Conservation (phyloP, 2,329 filamentous ascomycete genomes). For the Emmonsia crescens region DNA sequence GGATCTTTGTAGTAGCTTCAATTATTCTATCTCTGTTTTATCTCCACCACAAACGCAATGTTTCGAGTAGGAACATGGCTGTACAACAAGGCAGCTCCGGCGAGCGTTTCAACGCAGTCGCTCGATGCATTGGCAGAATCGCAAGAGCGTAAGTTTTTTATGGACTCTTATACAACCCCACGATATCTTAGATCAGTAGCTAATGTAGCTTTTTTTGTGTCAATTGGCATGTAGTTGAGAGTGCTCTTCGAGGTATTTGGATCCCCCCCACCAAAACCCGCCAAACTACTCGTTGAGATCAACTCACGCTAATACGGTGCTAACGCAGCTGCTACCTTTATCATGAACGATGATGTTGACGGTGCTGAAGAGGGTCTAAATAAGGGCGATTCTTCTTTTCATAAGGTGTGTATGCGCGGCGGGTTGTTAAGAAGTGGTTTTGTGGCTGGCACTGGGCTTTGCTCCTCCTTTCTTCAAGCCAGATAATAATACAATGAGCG, state of each 20-base stretch:
- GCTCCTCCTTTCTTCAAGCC: background rate
- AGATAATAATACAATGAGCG: background rate
- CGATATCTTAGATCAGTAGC: slow-evolving; percentile 10
- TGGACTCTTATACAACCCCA: background rate
- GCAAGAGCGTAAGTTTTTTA: slow-evolving; percentile 33
- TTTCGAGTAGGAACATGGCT: slow-evolving; percentile 35
- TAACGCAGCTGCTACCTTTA: slow-evolving; percentile 51
- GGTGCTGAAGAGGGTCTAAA: slow-evolving; percentile 64
- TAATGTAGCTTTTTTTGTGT: slow-evolving; percentile 8
- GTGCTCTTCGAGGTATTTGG: slow-evolving; percentile 34
- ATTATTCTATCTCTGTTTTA: background rate
- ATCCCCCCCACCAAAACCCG: background rate
- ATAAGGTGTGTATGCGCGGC: slow-evolving; percentile 44
- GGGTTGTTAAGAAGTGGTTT: background rate
- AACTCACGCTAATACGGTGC: slow-evolving; percentile 7
- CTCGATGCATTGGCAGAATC: slow-evolving; percentile 48
- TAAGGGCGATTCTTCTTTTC: slow-evolving; percentile 71
- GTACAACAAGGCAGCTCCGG: slow-evolving; percentile 31
- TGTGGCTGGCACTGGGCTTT: slow-evolving; percentile 1
- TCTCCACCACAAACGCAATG: slow-evolving; percentile 18
- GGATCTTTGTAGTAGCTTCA: background rate
- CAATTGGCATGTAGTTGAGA: slow-evolving; percentile 22
- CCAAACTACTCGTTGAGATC: background rate
- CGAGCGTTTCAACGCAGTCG: slow-evolving; percentile 41
- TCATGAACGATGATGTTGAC: slow-evolving; percentile 85